Conservation (phyloP, 495 filamentous ascomycete genomes). For the Neurospora tetrasperma region DNA sequence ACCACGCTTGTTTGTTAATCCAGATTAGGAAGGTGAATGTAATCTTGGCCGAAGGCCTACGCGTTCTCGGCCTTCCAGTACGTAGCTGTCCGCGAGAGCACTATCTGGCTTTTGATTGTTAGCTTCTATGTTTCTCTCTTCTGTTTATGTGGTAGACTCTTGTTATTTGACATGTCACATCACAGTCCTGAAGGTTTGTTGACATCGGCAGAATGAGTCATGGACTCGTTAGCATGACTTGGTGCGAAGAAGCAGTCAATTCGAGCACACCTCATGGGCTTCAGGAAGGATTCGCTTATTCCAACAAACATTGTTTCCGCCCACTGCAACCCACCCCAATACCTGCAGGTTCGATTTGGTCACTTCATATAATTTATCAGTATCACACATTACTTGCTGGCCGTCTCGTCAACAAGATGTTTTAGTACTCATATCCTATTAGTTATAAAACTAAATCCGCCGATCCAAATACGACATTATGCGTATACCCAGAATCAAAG, state of each 20-base stretch:
- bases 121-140: neutral
- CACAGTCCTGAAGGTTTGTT: neutral
- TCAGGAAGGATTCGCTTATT: neutral
- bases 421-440: conserved; percentile 13
- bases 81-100: neutral
- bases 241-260: neutral
- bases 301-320: neutral
- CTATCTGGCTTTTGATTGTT: neutral
- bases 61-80: neutral
- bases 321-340: neutral
- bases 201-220: neutral
- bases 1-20: neutral
- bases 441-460: neutral
- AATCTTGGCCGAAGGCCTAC: neutral
- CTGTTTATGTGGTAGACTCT: neutral
- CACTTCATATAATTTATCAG: neutral
- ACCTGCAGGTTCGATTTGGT: neutral
- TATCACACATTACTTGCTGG: neutral
- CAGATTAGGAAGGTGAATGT: neutral
- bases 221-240: neutral
- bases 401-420: conserved; percentile 7
- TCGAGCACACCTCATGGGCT: neutral
- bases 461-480: neutral
- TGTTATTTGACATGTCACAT: neutral
- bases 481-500: neutral